Conservation (phyloP, 768 basidiomycete genomes). For the Hygrophoropsis aurantiaca region DNA sequence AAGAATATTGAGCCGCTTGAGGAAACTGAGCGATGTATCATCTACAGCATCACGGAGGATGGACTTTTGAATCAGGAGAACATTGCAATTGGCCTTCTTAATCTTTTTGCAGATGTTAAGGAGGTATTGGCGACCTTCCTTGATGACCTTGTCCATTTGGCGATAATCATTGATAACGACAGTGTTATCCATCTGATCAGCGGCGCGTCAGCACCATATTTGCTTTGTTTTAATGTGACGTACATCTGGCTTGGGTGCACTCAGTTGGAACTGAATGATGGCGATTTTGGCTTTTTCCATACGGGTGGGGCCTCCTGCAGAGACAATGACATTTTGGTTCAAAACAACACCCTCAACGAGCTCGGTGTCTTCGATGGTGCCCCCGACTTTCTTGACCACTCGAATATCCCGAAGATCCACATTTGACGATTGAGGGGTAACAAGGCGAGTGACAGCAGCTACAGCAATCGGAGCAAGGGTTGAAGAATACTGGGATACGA, state of each 20-base stretch:
- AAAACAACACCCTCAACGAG: constrained; percentile 96
- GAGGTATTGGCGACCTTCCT: constrained; percentile 97
- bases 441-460: constrained; percentile 89
- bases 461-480: constrained; percentile 99
- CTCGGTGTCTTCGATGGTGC: constrained; percentile 98
- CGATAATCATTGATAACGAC: constrained; percentile 99
- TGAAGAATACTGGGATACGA: constrained; percentile 98
- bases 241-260: constrained; percentile 96
- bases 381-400: constrained; percentile 97
- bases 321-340: constrained; percentile 89
- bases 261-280: constrained; percentile 97
- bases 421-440: constrained; percentile 85
- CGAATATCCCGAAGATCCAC: constrained; percentile 97
- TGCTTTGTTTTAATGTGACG: constrained; percentile 27
- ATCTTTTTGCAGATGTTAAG: constrained; percentile 99
- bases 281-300: constrained; percentile 99
- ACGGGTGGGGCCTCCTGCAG: constrained; percentile 90
- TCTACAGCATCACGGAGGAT: constrained; percentile 99
- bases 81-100: constrained; percentile 99
- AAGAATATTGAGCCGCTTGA: constrained; percentile 94
- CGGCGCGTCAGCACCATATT: too few relatives aligned
- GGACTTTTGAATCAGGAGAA: constrained; percentile 98
- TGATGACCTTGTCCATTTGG: constrained; percentile 99
- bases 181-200: constrained; percentile 94
- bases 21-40: constrained; percentile 94